Conservation (phyloP, 192 early-diverging fungal species). For the Funneliformis mosseae region DNA sequence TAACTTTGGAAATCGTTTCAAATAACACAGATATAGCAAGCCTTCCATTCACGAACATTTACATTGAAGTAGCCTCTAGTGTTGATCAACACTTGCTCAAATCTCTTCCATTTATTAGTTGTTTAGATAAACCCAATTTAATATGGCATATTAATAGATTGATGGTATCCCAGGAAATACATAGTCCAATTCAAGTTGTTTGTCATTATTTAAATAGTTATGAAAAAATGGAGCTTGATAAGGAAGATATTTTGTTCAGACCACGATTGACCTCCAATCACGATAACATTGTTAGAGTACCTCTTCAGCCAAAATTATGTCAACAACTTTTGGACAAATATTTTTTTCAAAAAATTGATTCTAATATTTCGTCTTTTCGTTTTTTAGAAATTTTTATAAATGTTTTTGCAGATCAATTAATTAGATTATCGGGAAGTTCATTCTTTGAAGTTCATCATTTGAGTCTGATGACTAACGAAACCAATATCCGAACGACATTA, state of each 20-base stretch:
- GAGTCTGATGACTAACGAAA: not conserved
- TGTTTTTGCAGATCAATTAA: conserved; percentile 27
- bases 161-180: conserved; percentile 20
- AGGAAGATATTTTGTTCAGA: conserved; percentile 23
- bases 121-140: not conserved
- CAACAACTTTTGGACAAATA: conserved; percentile 14
- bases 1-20: conserved; percentile 29
- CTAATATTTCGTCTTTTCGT: not conserved
- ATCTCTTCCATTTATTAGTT: conserved; percentile 17
- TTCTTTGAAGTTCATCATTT: conserved; percentile 31
- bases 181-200: conserved; percentile 34
- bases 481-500: conserved; percentile 24
- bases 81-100: conserved; percentile 19
- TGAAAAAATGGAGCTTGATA: not conserved
- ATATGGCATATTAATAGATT: conserved; percentile 25
- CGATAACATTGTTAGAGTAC: not conserved
- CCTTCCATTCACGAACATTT: not conserved
- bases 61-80: conserved; percentile 36
- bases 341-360: conserved; percentile 2
- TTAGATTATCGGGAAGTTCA: conserved; percentile 28
- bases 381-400: conserved; percentile 31
- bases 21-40: conserved; percentile 20
- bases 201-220: conserved; percentile 16
- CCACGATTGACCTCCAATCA: not conserved
- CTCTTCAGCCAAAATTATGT: not conserved